Conservation (phyloP, 2,329 filamentous ascomycete genomes). For the Gyromitra esculenta region DNA sequence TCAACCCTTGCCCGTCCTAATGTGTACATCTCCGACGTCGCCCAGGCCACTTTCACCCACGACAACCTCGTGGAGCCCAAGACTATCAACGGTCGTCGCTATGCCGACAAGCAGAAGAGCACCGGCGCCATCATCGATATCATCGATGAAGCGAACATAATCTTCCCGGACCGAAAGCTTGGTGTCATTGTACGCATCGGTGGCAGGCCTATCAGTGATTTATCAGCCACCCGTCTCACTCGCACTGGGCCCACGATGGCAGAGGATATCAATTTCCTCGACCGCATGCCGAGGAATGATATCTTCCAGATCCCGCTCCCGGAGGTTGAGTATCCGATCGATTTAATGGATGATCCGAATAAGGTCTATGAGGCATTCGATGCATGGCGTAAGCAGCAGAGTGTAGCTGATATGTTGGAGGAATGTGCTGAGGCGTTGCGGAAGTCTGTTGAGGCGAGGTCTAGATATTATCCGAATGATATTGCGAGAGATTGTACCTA, state of each 20-base stretch:
- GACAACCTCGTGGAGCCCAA: conserved; percentile 28
- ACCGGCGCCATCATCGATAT: conserved; percentile 19
- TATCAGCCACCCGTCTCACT: not conserved
- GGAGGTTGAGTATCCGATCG: conserved; percentile 13
- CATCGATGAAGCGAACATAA: conserved; percentile 20
- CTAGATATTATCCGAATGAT: conserved; percentile 7
- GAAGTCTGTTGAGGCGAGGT: not conserved
- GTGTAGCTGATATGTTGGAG: not conserved
- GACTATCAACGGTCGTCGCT: conserved; percentile 31
- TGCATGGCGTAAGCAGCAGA: not conserved
- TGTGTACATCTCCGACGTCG: conserved; percentile 30
- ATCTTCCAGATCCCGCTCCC: conserved; percentile 30
- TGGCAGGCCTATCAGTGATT: not conserved
- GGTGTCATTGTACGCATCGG: conserved; percentile 34
- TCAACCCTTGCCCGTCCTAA: conserved; percentile 15
- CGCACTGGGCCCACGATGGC: not conserved
- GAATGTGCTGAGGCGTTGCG: conserved; percentile 15
- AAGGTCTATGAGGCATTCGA: conserved; percentile 19
- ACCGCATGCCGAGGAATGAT: not conserved
- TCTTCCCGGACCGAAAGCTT: not conserved
- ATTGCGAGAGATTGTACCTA: conserved; percentile 1
- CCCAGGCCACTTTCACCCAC: conserved; percentile 34
- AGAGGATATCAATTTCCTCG: not conserved
- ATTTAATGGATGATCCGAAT: conserved; percentile 31
- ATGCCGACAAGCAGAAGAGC: not conserved